These are phyloP conservation scores for Rossbeevera mucosa DNA, from an alignment of 768 basidiomycete species.

Conservation along the genomic window DNA sequence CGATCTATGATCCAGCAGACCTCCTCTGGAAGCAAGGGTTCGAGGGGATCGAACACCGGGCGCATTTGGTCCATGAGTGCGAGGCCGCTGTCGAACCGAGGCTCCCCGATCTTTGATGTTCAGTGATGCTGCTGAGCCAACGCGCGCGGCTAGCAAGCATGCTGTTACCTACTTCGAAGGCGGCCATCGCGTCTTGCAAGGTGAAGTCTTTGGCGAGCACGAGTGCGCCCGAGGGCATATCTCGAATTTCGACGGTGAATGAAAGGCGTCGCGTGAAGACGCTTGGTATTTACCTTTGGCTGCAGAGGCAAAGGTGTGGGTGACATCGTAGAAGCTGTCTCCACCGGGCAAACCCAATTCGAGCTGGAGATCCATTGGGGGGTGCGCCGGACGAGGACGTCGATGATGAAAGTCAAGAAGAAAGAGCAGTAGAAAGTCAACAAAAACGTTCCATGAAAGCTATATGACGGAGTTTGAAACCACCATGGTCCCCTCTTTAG, in stretches of 20 bases:
- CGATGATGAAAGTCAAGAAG: background rate
- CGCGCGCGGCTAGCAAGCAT: constrained; percentile 1
- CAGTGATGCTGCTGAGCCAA: constrained; percentile 10
- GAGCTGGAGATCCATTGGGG: constrained; percentile 17
- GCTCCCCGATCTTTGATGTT: constrained; percentile 76
- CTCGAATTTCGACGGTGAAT: constrained; percentile 33
- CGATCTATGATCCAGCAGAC: constrained; percentile 86
- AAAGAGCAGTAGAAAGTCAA: background rate
- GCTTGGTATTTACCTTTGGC: constrained; percentile 48
- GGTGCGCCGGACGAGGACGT: constrained; percentile 10
- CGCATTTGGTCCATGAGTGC: constrained; percentile 38
- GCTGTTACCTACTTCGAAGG: constrained; percentile 63
- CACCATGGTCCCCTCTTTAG: constrained; percentile 9
- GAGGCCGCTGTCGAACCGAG: constrained; percentile 82
- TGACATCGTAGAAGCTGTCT: constrained; percentile 61
- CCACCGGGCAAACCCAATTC: constrained; percentile 45
- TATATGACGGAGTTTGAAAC: constrained; percentile 30
- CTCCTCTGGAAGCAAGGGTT: constrained; percentile 68
- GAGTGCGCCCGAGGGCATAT: constrained; percentile 59
- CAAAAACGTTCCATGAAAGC: background rate
- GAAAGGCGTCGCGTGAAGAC: background rate
- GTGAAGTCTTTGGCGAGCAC: constrained; percentile 66
- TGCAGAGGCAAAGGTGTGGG: constrained; percentile 54
- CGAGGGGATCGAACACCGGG: constrained; percentile 58
- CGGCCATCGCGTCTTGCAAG: constrained; percentile 89